phyloP scores from a whole-genome alignment of 2,329 filamentous ascomycete species.

The Diplodia sapinea region DNA sequence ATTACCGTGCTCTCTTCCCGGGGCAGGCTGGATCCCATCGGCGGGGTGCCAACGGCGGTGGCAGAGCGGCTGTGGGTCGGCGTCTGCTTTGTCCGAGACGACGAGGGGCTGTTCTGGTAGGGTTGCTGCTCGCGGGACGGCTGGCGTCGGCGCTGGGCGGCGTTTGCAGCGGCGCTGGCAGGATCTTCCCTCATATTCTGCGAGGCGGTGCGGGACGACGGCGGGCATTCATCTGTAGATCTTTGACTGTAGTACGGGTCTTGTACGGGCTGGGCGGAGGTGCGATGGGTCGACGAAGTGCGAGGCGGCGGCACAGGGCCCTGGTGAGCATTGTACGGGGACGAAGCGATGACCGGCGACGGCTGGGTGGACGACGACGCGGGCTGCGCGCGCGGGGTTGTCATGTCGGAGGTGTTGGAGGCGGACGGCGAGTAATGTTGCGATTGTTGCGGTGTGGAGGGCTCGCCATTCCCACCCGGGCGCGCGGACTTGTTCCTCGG shows the following conservation, averaged over 20 bases:
- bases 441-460: constrained; percentile 41
- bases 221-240: constrained; percentile 40
- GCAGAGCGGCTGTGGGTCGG: constrained; percentile 51
- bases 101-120: constrained; percentile 44
- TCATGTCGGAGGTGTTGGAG: constrained; percentile 44
- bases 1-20: constrained; percentile 81
- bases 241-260: constrained; percentile 29
- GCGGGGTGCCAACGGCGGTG: constrained; percentile 60
- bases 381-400: constrained; percentile 53
- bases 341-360: constrained; percentile 53
- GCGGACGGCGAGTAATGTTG: constrained; percentile 44
- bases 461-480: constrained; percentile 49
- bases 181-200: constrained; percentile 36
- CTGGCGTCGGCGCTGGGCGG: constrained; percentile 54
- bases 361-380: constrained; percentile 50
- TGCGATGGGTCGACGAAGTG: constrained; percentile 75
- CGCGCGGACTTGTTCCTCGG: constrained; percentile 46
- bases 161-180: constrained; percentile 37
- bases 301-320: constrained; percentile 72
- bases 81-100: constrained; percentile 39
- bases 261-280: constrained; percentile 40
- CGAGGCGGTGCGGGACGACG: constrained; percentile 36
- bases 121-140: constrained; percentile 45
- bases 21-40: constrained; percentile 61
- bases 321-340: constrained; percentile 61